phyloP scores from a whole-genome alignment of 345 rosid species.

The Populus pruinosa region DNA sequence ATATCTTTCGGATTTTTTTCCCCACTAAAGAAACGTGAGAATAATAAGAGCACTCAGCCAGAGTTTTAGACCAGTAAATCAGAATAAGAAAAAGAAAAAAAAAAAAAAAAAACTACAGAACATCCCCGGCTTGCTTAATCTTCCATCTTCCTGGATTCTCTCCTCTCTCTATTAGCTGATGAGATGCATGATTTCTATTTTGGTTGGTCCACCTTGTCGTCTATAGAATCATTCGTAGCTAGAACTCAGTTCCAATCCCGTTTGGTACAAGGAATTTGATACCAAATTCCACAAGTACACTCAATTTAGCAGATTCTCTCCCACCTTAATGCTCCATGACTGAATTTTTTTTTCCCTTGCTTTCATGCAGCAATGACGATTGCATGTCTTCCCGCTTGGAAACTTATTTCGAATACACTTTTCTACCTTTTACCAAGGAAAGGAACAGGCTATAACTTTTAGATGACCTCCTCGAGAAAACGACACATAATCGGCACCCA shows the following conservation, averaged over 20 bases:
- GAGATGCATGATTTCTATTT: neutral
- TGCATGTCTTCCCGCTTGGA: conserved; percentile 16
- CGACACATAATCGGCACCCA: conserved; percentile 4
- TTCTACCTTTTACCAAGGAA: conserved; percentile 9
- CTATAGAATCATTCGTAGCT: neutral
- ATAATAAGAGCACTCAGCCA: neutral
- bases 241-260: neutral
- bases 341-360: neutral
- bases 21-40: neutral
- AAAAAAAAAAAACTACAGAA: too few relatives aligned
- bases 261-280: conserved; percentile 6
- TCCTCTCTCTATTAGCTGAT: neutral
- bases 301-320: conserved; percentile 12
- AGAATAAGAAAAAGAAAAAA: neutral
- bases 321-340: conserved; percentile 7
- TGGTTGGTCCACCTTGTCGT: conserved; percentile 1
- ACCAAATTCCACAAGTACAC: conserved; percentile 10
- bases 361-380: conserved; percentile 9
- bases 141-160: conserved; percentile 4
- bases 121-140: conserved; percentile 3
- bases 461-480: neutral
- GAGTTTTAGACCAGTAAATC: neutral
- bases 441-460: conserved; percentile 12
- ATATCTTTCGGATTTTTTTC: neutral
- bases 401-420: neutral